Evolutionary conservation across 768 basidiomycete genomes (phyloP), one percentile per base, ranked within the genome.

Genomic region (Rhodotorula babjevae): DNA sequence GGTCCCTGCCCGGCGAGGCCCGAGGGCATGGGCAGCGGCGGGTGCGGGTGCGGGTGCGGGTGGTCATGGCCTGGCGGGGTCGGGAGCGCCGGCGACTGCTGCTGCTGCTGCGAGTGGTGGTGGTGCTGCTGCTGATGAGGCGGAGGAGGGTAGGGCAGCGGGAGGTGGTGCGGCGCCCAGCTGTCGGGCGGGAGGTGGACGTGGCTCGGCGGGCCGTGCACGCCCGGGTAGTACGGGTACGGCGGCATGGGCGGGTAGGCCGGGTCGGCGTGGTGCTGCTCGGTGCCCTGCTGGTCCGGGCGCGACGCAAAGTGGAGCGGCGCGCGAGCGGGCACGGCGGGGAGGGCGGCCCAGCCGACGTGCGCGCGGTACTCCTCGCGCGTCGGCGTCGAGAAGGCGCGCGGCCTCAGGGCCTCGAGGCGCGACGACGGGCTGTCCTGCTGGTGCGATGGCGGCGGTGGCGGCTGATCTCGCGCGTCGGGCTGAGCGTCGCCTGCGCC

Each of bases 321-420:
- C 63, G 23, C 15, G 1, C 49, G 63, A 18, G 10, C 31, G 42
- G 11, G 40, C n/a, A 18, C n/a, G 2, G 0, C 49, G 62, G 21
- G n/a, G 9, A 29, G 18, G 33, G n/a, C 55, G 29, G 14, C 15
- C 70, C 70, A 71, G 14, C 65, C 27, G 23, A 60, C 2, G 27
- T 62, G 46, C 2, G 16, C 2, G 56, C 56, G 57, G 57, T 72
- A 72, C 40, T 72, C 65, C 36, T 72, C 71, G 7, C 65, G 19
- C 2, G 71, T 63, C 50, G 71, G 63, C 42, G 63, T 72, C 18
- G 71, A 72, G 10, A 72, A 27, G 18, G 71, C 71, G 1, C 71
- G 55, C 2, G 55, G 65, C 15, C 71, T 31, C 33, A 49, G n/a
- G 23, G 23, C 50, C 50, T 52, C 50, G 50, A 52, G 25, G 23